Percentiles rank a stretch among this genome's conserved stretches.
Conservation (phyloP, 768 basidiomycete species). For the Lyophyllum atratum region DNA sequence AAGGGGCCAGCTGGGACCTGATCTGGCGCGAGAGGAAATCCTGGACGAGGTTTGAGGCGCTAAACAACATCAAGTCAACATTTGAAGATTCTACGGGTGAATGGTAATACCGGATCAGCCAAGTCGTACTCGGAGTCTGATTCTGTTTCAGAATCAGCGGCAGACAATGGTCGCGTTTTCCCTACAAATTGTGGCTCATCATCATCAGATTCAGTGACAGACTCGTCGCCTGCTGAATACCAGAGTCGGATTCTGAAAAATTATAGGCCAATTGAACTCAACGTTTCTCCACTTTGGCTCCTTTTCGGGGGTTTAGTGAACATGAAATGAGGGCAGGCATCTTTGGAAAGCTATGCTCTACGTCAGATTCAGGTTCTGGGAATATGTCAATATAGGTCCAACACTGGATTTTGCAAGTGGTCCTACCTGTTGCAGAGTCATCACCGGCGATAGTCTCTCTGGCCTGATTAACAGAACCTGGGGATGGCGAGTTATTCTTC, state of each 20-base stretch:
- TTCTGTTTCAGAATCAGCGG: conserved; percentile 42
- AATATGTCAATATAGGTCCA: background rate
- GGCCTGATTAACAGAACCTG: background rate
- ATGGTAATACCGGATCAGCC: conserved; percentile 24
- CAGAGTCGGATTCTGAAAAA: background rate
- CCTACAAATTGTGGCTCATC: background rate
- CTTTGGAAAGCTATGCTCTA: conserved; percentile 4
- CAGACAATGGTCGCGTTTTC: background rate
- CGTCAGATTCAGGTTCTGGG: conserved; percentile 29
- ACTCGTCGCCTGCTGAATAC: conserved; percentile 15
- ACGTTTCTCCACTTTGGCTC: conserved; percentile 8
- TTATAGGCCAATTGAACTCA: background rate
- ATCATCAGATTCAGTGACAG: conserved; percentile 37
- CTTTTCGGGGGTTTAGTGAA: conserved; percentile 5
- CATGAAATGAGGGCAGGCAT: background rate
- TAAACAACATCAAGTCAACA: background rate
- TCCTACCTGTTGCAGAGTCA: conserved; percentile 43
- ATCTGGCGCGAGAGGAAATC: conserved; percentile 47
- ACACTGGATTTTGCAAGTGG: background rate
- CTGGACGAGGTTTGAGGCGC: conserved; percentile 49
- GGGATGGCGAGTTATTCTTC: conserved; percentile 3
- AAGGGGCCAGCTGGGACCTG: conserved; percentile 48
- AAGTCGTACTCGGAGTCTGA: conserved; percentile 41
- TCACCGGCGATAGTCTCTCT: conserved; percentile 19
- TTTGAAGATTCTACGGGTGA: background rate